These are phyloP conservation scores for Populus euphratica DNA, from an alignment of 345 rosid species.

Conservation along the genomic window DNA sequence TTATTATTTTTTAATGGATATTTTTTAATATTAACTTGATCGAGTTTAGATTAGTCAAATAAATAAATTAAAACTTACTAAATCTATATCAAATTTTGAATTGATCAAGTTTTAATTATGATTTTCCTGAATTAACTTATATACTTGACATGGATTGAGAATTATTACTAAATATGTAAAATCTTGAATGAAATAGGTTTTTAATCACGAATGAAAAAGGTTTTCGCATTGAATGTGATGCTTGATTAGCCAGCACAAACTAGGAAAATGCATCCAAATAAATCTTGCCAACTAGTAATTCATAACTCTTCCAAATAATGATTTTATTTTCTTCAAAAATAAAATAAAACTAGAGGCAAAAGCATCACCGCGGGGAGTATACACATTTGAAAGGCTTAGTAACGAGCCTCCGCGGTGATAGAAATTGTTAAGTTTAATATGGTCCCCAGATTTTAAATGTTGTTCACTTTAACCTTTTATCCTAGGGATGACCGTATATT, in stretches of 20 bases:
- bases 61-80: too few relatives aligned
- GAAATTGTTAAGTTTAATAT: not conserved
- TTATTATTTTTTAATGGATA: too few relatives aligned
- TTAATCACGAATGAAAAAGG: too few relatives aligned
- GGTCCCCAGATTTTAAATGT: not conserved
- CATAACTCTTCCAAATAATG: not conserved
- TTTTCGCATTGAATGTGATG: not conserved
- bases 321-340: not conserved
- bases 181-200: not conserved
- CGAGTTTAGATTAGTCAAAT: too few relatives aligned
- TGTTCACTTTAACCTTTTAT: not conserved
- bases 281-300: not conserved
- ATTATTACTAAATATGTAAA: not conserved
- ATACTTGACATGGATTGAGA: too few relatives aligned
- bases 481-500: too few relatives aligned
- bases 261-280: not conserved
- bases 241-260: not conserved
- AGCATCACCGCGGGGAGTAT: not conserved
- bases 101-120: too few relatives aligned
- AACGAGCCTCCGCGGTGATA: not conserved
- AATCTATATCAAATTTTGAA: too few relatives aligned
- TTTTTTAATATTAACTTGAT: too few relatives aligned
- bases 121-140: too few relatives aligned
- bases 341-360: not conserved
- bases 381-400: not conserved